Conservation (phyloP, 2,329 filamentous ascomycete species). For the Colletotrichum theobromicola region DNA sequence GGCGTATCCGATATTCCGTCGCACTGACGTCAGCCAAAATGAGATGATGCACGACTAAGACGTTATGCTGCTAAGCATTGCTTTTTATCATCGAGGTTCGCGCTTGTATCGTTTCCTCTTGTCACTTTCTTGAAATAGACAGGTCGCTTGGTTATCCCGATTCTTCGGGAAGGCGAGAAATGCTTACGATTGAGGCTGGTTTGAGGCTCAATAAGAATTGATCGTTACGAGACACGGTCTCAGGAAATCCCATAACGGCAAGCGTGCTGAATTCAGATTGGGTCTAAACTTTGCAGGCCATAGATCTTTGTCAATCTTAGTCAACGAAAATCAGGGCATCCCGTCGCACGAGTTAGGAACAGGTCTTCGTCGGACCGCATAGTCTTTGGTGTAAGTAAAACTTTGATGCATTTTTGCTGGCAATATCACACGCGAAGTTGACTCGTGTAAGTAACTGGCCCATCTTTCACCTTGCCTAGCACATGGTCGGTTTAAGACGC, state of each 20-base stretch:
- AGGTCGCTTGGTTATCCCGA: background rate
- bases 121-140: background rate
- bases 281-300: background rate
- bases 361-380: background rate
- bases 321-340: background rate
- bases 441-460: no score
- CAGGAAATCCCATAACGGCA: background rate
- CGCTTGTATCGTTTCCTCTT: background rate
- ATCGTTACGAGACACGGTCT: background rate
- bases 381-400: background rate
- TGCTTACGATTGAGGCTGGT: background rate
- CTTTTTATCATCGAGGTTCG: background rate
- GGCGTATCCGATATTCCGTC: background rate
- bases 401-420: no score
- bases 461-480: no score
- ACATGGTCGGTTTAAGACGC: no score
- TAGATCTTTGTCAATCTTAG: background rate
- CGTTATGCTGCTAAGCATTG: background rate
- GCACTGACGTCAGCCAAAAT: conserved; percentile 4
- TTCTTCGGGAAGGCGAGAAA: background rate
- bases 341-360: background rate
- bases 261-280: background rate
- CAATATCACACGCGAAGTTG: no score
- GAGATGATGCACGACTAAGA: background rate
- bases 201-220: background rate